Evolutionary conservation across 805 yeast genomes (phyloP).

Genomic region (Groenewaldozyma tartarivorans): DNA sequence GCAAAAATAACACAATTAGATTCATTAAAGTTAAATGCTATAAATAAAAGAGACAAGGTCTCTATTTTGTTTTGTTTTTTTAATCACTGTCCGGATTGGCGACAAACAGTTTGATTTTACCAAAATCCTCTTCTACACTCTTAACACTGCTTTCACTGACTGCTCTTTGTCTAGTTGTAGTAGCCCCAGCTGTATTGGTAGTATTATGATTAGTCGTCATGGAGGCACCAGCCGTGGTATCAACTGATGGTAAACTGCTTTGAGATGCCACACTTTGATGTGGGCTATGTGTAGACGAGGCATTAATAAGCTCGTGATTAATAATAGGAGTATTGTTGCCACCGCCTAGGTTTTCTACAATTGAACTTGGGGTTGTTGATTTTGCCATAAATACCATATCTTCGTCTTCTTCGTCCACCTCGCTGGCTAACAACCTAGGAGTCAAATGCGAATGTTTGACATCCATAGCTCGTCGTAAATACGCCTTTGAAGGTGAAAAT

Average conservation of each 20-base stretch:
- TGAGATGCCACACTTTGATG: background rate
- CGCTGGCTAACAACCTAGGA: constrained; percentile 64
- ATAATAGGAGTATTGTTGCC: constrained; percentile 4
- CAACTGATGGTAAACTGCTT: constrained; percentile 1
- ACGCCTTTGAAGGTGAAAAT: constrained; percentile 20
- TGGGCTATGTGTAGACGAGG: background rate
- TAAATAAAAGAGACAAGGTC: background rate
- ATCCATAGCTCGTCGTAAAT: constrained; percentile 28
- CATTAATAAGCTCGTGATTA: constrained; percentile 2
- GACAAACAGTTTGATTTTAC: constrained; percentile 28
- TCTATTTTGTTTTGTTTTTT: background rate
- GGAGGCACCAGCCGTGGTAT: too few relatives aligned
- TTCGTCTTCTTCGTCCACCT: constrained; percentile 56
- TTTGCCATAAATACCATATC: constrained; percentile 6
- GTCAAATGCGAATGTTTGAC: constrained; percentile 31
- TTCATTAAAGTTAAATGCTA: background rate
- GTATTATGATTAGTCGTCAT: constrained; percentile 1
- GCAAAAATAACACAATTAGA: background rate
- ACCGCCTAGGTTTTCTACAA: constrained; percentile 4
- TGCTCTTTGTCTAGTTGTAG: constrained; percentile 12
- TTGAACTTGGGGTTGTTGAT: constrained; percentile 3
- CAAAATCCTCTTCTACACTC: constrained; percentile 26
- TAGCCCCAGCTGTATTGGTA: background rate
- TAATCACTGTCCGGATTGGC: constrained; percentile 30
- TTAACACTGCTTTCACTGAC: constrained; percentile 17